These are phyloP conservation scores for Striga hermonthica DNA, from an alignment of 305 asterid genomes.

Conservation along the genomic window DNA sequence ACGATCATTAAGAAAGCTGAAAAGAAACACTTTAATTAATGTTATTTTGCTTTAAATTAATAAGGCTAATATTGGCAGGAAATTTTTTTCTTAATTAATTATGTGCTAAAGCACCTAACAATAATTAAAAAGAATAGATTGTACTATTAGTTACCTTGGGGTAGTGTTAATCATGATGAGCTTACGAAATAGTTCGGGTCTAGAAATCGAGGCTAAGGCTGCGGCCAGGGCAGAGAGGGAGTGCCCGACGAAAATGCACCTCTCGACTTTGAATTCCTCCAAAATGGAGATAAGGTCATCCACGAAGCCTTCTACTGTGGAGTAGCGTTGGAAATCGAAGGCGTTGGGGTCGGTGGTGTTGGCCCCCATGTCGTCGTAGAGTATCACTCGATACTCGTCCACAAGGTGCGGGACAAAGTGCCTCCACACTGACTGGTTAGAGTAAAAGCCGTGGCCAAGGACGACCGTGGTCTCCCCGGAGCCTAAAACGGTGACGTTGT, in stretches of 20 bases:
- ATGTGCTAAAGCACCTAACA: too few relatives aligned
- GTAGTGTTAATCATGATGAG: background rate
- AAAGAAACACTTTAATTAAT: too few relatives aligned
- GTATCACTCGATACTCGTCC: background rate
- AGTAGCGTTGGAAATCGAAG: background rate
- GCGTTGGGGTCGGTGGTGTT: background rate
- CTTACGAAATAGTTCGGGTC: background rate
- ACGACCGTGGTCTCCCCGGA: background rate
- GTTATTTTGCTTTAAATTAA: too few relatives aligned
- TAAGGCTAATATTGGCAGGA: too few relatives aligned
- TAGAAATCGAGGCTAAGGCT: background rate
- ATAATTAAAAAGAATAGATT: too few relatives aligned
- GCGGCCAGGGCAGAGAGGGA: background rate
- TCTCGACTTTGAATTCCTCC: background rate
- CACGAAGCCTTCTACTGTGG: background rate
- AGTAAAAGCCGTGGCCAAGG: background rate
- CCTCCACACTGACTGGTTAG: background rate
- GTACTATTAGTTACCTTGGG: background rate
- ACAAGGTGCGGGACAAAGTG: slow-evolving; percentile 1
- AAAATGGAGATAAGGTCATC: background rate
- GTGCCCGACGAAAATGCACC: background rate
- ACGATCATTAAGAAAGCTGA: too few relatives aligned
- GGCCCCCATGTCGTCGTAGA: background rate
- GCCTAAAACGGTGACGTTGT: background rate
- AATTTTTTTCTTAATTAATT: too few relatives aligned